These are phyloP conservation scores for Paxillus ammoniavirescens DNA, from an alignment of 768 basidiomycete species.

Conservation along the genomic window DNA sequence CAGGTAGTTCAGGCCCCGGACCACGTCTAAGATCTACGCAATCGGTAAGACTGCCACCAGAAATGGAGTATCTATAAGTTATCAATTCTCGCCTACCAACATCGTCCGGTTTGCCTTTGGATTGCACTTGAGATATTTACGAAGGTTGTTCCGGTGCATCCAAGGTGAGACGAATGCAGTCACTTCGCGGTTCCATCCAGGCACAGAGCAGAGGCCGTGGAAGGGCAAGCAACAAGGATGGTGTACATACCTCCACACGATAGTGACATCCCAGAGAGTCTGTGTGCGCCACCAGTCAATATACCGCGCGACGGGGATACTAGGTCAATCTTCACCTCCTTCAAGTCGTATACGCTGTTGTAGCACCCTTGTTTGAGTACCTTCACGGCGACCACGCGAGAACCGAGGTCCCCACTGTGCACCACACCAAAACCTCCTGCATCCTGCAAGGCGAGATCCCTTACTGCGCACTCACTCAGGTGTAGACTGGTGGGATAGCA, in stretches of 20 bases:
- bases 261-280: constrained; percentile 31
- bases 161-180: constrained; percentile 38
- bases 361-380: neutral
- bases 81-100: constrained; percentile 30
- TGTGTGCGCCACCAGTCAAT: constrained; percentile 1
- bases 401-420: constrained; percentile 14
- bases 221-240: constrained; percentile 38
- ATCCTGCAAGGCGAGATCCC: neutral
- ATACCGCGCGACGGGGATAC: neutral
- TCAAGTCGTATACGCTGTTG: constrained; percentile 1
- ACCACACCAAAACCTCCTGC: constrained; percentile 24
- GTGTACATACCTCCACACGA: constrained; percentile 32
- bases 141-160: constrained; percentile 36
- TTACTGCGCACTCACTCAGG: constrained; percentile 6
- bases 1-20: constrained; percentile 42
- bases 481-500: constrained; percentile 18
- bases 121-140: constrained; percentile 19
- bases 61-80: neutral
- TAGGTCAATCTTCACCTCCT: constrained; percentile 15
- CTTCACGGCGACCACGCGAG: constrained; percentile 31
- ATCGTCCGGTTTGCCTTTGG: constrained; percentile 23
- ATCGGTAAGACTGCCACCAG: neutral
- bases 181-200: constrained; percentile 14
- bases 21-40: constrained; percentile 41
- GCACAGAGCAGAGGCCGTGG: constrained; percentile 28